Evolutionary conservation across 169 alveolate species (phyloP).

Genomic region (Eimeria necatrix): DNA sequence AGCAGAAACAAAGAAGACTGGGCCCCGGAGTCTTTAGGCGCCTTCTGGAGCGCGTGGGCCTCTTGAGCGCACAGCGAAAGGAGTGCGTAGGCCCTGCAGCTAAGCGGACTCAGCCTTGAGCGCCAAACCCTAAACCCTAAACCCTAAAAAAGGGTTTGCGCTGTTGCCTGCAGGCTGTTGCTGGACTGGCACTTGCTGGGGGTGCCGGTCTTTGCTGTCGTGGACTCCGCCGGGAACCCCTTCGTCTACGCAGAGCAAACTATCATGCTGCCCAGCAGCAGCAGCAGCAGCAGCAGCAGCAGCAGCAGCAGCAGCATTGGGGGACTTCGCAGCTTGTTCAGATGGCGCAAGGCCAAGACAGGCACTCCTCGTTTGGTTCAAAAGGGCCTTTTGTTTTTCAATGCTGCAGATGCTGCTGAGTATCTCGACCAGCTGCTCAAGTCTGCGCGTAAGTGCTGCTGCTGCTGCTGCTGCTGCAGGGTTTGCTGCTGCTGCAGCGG

Average conservation of each 20-base stretch:
- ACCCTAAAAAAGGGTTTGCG: background rate
- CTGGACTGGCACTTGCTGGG: conserved; percentile 41
- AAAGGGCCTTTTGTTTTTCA: background rate
- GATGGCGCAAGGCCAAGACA: background rate
- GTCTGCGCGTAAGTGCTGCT: conserved; percentile 29
- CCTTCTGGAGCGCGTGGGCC: background rate
- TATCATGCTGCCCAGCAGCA: conserved; percentile 9
- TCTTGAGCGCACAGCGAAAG: background rate
- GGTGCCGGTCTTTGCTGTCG: conserved; percentile 46
- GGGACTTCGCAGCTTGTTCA: background rate
- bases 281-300: conserved; percentile 41
- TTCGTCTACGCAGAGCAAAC: background rate
- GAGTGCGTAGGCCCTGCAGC: background rate
- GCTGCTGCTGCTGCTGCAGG: conserved; percentile 43
- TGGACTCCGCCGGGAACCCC: conserved; percentile 22
- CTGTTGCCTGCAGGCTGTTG: background rate
- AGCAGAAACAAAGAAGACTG: background rate
- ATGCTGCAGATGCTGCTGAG: background rate
- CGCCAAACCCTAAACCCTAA: conserved; percentile 48
- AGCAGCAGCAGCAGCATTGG: background rate
- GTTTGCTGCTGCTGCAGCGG: background rate
- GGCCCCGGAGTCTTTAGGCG: background rate
- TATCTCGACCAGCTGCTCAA: background rate
- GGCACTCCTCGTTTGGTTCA: background rate
- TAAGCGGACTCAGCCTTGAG: background rate